Base-by-base conservation (phyloP, 2,329 filamentous ascomycete species). In the Rhynchosporium agropyri region DNA sequence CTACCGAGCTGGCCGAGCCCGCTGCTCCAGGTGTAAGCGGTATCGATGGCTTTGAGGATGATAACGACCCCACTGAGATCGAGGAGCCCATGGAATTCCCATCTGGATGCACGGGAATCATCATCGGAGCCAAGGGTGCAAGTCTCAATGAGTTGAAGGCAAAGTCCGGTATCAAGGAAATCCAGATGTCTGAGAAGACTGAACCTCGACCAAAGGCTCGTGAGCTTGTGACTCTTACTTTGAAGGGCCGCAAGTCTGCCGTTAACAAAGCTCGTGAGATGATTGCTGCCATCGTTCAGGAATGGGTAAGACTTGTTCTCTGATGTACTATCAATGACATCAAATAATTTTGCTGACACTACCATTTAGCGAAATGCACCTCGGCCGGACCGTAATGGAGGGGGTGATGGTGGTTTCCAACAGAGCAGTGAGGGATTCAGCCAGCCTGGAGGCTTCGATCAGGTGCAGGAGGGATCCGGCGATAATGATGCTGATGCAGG, bases 61-160 rank as follows among this genome's bases (percentile, higher is more conserved):
- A 57, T 8, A 31, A 59, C 15, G 43, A 49, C 33, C 4, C 49
- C 7, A 42, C 40, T 1, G 60, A 62, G 26, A 3, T 26, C 10
- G 60, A 62, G 56, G 49, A 57, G 2, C 13, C 31, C 3, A 40
- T 62, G 43, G n/a, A 51, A n/a, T 49, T 65, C 12, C 61, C 40
- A 33, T 46, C 40, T 31, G 63, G 63, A 8, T 40, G 49, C 13
- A 62, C 50, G 1, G 60, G 60, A 4, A 48, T 31, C 33, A 65
- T 65, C 26, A 62, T 65, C 50, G 63, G 63, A 42, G 15, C 50
- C 26, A 60, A 57, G 38, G 63, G 63, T 29, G 42, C 63, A 4
- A 65, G 54, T 45, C 62, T 65, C 38, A 45, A 59, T 3, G 60
- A 60, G 56, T 42, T 65, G 26, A 56, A 46, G 28, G 33, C 36